These are phyloP conservation scores for Chenopodium quinoa DNA, from an alignment of 148 eudicot genomes.

Conservation along the genomic window DNA sequence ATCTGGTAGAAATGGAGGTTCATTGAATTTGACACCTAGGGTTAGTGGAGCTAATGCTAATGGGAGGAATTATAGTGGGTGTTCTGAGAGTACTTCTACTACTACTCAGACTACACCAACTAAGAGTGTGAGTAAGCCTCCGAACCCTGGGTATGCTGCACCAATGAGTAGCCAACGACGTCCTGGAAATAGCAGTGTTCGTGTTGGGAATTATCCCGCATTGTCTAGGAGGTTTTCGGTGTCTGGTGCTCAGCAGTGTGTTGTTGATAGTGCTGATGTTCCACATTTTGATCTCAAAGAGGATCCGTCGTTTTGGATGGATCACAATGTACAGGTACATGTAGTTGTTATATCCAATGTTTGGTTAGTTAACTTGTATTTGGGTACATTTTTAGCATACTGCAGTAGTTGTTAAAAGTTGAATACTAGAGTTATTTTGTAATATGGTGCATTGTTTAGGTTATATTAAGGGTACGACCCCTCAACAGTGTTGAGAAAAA, in stretches of 20 bases:
- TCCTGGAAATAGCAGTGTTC: constrained; percentile 43
- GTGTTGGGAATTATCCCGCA: constrained; percentile 43
- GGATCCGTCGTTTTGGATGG: constrained; percentile 96
- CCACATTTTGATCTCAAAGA: constrained; percentile 92
- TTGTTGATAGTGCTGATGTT: constrained; percentile 63
- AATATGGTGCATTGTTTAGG: constrained; percentile 39
- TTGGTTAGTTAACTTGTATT: neutral
- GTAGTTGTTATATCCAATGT: neutral
- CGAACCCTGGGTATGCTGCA: constrained; percentile 48
- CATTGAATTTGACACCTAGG: constrained; percentile 49
- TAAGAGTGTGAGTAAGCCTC: constrained; percentile 85
- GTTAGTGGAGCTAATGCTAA: constrained; percentile 18
- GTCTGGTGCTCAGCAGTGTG: constrained; percentile 29
- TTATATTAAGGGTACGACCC: constrained; percentile 83
- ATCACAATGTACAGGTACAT: constrained; percentile 89
- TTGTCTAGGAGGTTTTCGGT: constrained; percentile 61
- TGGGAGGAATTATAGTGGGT: too few species aligned
- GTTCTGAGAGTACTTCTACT: constrained; percentile 52
- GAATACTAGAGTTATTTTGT: neutral
- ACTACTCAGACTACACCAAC: constrained; percentile 72
- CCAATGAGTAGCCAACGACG: constrained; percentile 50
- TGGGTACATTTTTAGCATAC: neutral
- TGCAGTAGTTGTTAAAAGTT: neutral
- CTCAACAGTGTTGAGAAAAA: constrained; percentile 64
- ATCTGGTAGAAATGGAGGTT: constrained; percentile 25